Evolutionary conservation across 176 grass and related monocot species (phyloP).

Genomic region (Eleusine coracana): DNA sequence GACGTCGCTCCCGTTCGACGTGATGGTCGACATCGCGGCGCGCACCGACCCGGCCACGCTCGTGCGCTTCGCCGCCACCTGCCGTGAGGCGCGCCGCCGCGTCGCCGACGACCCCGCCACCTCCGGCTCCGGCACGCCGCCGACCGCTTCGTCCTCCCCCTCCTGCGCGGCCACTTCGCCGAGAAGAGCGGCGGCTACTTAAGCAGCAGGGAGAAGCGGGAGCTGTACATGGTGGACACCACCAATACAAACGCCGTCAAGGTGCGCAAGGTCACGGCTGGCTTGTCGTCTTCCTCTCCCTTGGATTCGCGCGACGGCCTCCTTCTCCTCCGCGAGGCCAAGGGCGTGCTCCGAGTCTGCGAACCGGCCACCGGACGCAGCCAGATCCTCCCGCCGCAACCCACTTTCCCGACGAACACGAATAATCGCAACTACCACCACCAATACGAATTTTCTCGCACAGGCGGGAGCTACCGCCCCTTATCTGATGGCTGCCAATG

Average conservation of each 20-base stretch:
- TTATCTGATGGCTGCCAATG: too few relatives aligned
- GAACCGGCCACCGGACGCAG: constrained; percentile 6
- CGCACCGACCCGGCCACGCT: not conserved
- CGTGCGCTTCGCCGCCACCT: constrained; percentile 24
- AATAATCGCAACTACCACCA: not conserved
- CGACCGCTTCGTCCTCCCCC: not conserved
- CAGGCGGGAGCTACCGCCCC: too few relatives aligned
- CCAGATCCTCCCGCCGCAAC: not conserved
- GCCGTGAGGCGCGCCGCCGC: not conserved
- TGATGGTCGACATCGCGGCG: not conserved
- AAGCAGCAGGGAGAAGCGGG: not conserved
- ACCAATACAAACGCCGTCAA: not conserved
- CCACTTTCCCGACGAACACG: not conserved
- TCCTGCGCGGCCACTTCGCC: not conserved
- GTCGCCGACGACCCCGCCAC: not conserved
- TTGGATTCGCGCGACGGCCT: not conserved
- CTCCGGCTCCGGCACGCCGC: not conserved
- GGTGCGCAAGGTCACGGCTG: not conserved
- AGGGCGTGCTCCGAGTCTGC: not conserved
- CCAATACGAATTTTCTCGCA: too few relatives aligned
- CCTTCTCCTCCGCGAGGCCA: not conserved
- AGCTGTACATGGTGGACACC: not conserved
- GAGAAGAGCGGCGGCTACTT: too few relatives aligned
- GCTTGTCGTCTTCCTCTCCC: not conserved
- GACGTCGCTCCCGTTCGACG: constrained; percentile 13